Evolutionary conservation across 257 asterid species (phyloP).

Genomic region (Datura wrightii): DNA sequence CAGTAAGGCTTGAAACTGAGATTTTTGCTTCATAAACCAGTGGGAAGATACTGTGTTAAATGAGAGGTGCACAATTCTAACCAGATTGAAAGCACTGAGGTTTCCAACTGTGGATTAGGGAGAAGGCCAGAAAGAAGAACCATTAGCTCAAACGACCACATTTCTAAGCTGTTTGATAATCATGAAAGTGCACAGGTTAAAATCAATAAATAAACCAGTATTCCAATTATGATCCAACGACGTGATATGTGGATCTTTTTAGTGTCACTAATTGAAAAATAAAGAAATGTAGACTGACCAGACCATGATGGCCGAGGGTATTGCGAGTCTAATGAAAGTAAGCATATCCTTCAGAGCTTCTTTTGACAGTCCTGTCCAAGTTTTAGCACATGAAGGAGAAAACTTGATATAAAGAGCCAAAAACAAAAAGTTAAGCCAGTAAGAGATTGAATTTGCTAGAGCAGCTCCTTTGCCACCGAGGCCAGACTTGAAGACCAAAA

Average conservation of each 20-base stretch:
- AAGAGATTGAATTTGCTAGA: conserved; percentile 60
- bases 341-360: conserved; percentile 61
- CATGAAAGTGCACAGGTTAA: neutral
- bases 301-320: conserved; percentile 90
- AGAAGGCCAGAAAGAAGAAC: conserved; percentile 92
- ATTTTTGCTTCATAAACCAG: neutral
- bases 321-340: conserved; percentile 62
- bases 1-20: neutral
- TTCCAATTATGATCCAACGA: neutral
- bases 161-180: conserved; percentile 65
- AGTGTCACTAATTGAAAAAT: neutral
- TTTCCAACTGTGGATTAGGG: conserved; percentile 81
- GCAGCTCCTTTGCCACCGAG: conserved; percentile 83
- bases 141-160: conserved; percentile 90
- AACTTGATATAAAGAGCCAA: conserved; percentile 61
- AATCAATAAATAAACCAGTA: neutral
- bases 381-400: conserved; percentile 61
- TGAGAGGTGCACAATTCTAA: conserved; percentile 31
- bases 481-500: conserved; percentile 64
- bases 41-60: neutral
- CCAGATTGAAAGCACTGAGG: conserved; percentile 89
- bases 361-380: conserved; percentile 78
- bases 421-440: conserved; percentile 65
- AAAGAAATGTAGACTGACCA: conserved; percentile 49
- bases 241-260: too few relatives aligned